Evolutionary conservation across 495 filamentous ascomycete genomes (phyloP), one percentile per base, ranked within the genome.

Genomic region (Viridothelium virens): DNA sequence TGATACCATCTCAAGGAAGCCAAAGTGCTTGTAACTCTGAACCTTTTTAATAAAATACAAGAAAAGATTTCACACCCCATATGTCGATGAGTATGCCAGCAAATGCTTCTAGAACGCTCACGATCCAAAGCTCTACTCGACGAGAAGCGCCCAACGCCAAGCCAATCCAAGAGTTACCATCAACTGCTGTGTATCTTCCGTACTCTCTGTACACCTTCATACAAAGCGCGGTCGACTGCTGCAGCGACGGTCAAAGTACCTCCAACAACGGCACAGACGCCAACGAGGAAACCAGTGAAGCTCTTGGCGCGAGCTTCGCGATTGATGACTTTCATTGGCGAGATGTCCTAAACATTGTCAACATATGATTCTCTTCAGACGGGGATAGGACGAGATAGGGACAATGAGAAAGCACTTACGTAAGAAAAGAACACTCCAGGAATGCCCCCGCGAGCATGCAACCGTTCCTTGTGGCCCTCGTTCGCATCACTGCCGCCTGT

Each of bases 301-400:
- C 87, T 86, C 79, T 97, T 97, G 18, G 86, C 78, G 25, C 91
- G 86, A 68, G 88, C 89, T 80, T 99, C 94, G 48, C 91, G 86
- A 80, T 97, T 99, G 79, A 99, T 89, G 53, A 99, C 95, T 78
- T 97, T 99, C 95, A 99, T 97, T 38, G 94, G 94, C 2, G 94
- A 97, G 78, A 99, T 97, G 74, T 99, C 94, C 87, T 91, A 66
- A 38, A 31, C 33, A 67, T n/a, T 67, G 63, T 53, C 38, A 66
- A 69, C 5, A 25, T 46, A 64, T 31, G 10, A 39, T 41, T 53
- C 63, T 36, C 25, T 25, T n/a, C n/a, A n/a, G n/a, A 31, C 36
- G 48, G 6, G 33, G 37, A 56, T 14, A 36, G 67, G 7, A 67
- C 5, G 3, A 41, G 56, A 62, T 18, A n/a, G 16, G 56, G 2